phyloP scores from a whole-genome alignment of 306 rosid genomes.

The Cucurbita moschata region DNA sequence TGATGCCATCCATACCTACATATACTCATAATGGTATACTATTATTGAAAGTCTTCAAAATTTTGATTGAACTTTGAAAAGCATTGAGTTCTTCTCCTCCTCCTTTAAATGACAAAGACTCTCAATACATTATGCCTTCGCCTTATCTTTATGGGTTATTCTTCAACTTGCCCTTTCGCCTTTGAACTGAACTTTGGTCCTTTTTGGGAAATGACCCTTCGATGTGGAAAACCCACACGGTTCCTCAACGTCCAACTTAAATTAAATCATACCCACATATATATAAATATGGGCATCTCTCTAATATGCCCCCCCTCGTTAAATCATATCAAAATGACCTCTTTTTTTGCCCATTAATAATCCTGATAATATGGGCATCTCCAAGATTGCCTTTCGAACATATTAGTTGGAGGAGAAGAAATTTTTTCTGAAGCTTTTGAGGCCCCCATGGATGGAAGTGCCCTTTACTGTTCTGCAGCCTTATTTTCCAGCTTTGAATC shows the following conservation, averaged over 20 bases:
- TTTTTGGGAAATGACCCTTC: neutral
- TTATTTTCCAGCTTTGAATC: neutral
- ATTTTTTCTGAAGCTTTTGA: neutral
- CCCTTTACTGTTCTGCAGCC: neutral
- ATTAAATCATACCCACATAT: neutral
- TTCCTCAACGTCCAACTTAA: neutral
- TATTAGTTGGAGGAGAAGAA: neutral
- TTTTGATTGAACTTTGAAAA: neutral
- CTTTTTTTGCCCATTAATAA: neutral
- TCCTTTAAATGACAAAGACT: neutral
- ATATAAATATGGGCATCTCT: neutral
- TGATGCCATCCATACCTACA: neutral
- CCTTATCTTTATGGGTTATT: constrained; percentile 1
- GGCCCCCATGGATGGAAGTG: neutral
- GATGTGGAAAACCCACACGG: constrained; percentile 4
- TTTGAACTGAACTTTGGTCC: neutral
- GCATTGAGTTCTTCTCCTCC: neutral
- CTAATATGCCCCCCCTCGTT: neutral
- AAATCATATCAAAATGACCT: neutral
- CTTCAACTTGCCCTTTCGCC: neutral
- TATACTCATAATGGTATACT: neutral
- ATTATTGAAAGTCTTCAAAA: constrained; percentile 1
- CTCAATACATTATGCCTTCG: neutral
- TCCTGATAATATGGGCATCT: constrained; percentile 1
- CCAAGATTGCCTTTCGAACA: constrained; percentile 5